Conservation (phyloP, 2,329 filamentous ascomycete genomes). For the Xylariaceae sp. region DNA sequence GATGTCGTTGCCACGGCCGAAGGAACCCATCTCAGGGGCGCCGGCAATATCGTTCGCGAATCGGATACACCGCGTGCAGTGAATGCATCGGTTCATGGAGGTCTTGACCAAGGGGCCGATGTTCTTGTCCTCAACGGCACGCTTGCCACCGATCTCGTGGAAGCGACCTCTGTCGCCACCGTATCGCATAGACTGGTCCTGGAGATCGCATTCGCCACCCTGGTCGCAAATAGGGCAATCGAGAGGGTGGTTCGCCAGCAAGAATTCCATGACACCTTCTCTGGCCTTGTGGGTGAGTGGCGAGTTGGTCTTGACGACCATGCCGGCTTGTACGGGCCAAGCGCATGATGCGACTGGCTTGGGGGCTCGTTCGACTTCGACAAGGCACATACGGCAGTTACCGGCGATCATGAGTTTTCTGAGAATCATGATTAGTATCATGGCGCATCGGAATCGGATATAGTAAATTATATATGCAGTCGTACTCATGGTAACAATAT, state of each 20-base stretch:
- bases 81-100: conserved; percentile 99
- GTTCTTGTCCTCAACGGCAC: conserved; percentile 98
- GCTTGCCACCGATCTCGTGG: conserved; percentile 92
- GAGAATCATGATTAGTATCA: conserved; percentile 38
- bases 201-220: conserved; percentile 96
- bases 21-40: conserved; percentile 89
- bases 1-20: conserved; percentile 91
- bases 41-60: conserved; percentile 97
- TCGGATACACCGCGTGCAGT: conserved; percentile 95
- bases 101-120: conserved; percentile 98
- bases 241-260: conserved; percentile 91
- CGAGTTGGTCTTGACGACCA: conserved; percentile 99
- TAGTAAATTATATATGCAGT: conserved; percentile 27
- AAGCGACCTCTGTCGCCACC: conserved; percentile 93
- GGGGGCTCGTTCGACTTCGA: conserved; percentile 92
- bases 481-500: conserved; percentile 98
- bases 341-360: conserved; percentile 98
- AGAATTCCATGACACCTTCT: conserved; percentile 98
- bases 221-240: conserved; percentile 98
- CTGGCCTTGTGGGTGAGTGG: conserved; percentile 94
- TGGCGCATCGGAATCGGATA: conserved; percentile 10
- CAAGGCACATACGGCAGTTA: conserved; percentile 99
- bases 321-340: conserved; percentile 96
- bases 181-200: conserved; percentile 99
- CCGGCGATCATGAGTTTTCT: conserved; percentile 98